Base-by-base conservation (phyloP, 495 filamentous ascomycete genomes). In the Cudoniella acicularis region DNA sequence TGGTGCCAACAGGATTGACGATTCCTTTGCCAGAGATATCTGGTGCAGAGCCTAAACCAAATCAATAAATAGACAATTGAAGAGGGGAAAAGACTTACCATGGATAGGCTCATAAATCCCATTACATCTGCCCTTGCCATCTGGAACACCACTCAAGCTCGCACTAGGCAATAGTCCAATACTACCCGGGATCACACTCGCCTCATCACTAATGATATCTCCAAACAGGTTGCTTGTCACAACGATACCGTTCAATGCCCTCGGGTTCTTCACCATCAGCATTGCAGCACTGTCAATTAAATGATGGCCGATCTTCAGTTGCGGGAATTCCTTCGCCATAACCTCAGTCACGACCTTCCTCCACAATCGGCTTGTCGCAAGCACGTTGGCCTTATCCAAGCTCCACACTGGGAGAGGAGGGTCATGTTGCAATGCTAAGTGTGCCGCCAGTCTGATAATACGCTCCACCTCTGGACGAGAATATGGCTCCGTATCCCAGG, bases 41-140 rank as follows among this genome's bases (percentile, higher is more conserved):
- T 3, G 85, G 87, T 10, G 85, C 87, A 49, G 83, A 87, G 41
- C 86, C 79, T 82, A 25, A 41, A 54, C 47, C 13, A 16, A 42
- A 2, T 46, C 8, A 25, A 8, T 2, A 26, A n/a, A n/a, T 50
- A 50, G 54, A 52, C 25, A 6, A 42, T 16, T 46, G 41, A 6
- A n/a, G 27, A 60, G 50, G 24, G 10, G 47, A 23, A 26, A 0
- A 27, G 30, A 67, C 82, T 66, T 74, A 90, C 92, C 95, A 72
- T 98, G 95, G 64, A 98, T 98, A 27, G 95, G 95, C 80, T 98
- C 94, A 70, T 97, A 98, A 66, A 98, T 96, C 65, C 94, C 87
- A 63, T 88, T 90, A 61, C 87, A 85, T 66, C 76, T 83, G 43
- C 77, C 75, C 75, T 87, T 87, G 13, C 83, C 78, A 76, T 96